Base-by-base conservation (phyloP, 306 rosid species). In the Rosa multiflora region DNA sequence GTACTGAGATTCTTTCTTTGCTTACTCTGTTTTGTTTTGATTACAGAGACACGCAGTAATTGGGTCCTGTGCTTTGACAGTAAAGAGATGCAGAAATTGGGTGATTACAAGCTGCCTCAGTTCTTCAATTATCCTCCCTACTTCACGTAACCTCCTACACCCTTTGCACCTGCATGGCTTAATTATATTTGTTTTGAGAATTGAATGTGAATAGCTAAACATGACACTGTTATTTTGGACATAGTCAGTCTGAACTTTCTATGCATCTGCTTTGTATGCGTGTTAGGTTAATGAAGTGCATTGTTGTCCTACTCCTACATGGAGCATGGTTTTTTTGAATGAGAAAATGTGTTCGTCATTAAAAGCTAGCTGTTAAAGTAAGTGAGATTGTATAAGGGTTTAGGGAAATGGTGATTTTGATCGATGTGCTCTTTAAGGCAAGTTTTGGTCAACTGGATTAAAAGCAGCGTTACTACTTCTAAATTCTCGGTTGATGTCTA, bases 101-200 rank as follows among this genome's bases (percentile, higher is more conserved):
- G 96, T 67, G 94, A 89, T 61, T 92, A 92, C 90, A 92, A 94
- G 88, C 86, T 92, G 75, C 97, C 97, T 4, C 97, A 88, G 35
- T 94, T 94, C 94, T 92, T 92, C 97, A 94, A 89, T 82, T 94
- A 94, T 80, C 98, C 98, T 10, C 98, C 96, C 11, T 94, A 92
- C 77, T 94, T 94, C 91, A 90, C 98, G 97, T 92, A 94, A 89
- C 70, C 68, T 37, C 66, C 75, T 20, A 1, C 32, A 55, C 58
- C 5, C 80, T 70, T 21, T 40, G 29, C 39, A 10, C 8, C 32
- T 72, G 40, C 2, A 23, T 75, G 15, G 35, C 23, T 39, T 66
- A 9, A 42, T 51, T 46, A 17, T 67, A 10, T 8, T 39, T 67
- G 8, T 1, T 67, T 66, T 37, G 44, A 64, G n/a, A 12, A 29